Evolutionary conservation across 306 rosid species (phyloP), one percentile per base, ranked within the genome.

Genomic region (Vachellia pachyceras): DNA sequence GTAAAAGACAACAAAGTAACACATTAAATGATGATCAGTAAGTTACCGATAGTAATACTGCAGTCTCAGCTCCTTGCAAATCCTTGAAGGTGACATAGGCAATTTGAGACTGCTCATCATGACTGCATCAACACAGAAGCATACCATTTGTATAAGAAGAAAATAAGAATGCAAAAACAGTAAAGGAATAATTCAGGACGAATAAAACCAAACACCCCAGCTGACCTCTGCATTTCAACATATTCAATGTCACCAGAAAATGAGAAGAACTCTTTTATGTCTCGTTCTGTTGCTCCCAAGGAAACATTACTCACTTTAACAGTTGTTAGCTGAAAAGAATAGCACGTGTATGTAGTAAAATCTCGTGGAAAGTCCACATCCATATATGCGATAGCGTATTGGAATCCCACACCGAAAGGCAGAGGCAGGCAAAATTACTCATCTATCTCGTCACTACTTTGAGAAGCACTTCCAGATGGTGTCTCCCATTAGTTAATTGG

Each of bases 41-140:
- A 49, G 73, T 88, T 91, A 95, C 98, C 85, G 98, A 95, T 77
- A 95, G 92, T 73, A 95, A 92, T 44, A 88, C 87, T 2, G 98
- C 98, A 88, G 98, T 95, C 89, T 95, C 98, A 41, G 98, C 92
- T 77, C 97, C 98, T 81, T 92, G 97, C 15, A 78, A 55, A 79
- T 95, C 92, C 91, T 90, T 90, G 92, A 95, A 95, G 82, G 97
- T 95, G 57, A 95, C 94, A 76, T 89, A 91, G 77, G 98, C 97
- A 77, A 72, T 88, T 90, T 95, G 98, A 67, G 97, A 92, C 80
- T 92, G 86, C 83, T 95, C 98, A 85, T 82, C 92, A 73, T 92
- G 91, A 79, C 98, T 95, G 81, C 87, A 91, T 36, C 83, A 76
- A 61, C 57, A 80, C 8, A 78, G 54, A 72, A 52, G 79, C 52